These are phyloP conservation scores for Arthroderma uncinatum DNA, from an alignment of 2,329 filamentous ascomycete species.

Conservation along the genomic window DNA sequence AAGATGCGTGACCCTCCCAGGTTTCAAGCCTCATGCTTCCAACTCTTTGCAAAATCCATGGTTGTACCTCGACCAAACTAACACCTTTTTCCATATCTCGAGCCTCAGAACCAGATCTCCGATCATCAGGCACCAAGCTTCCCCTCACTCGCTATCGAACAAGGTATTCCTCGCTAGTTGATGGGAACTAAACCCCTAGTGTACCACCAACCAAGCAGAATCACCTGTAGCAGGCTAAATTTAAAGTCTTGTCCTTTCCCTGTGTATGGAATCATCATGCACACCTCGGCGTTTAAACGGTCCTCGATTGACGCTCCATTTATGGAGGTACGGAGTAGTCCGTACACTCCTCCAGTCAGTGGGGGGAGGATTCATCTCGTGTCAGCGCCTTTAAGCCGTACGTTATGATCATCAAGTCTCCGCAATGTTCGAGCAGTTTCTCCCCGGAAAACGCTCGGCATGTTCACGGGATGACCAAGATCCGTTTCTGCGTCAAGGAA, in stretches of 20 bases:
- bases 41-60: neutral
- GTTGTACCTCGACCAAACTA: neutral
- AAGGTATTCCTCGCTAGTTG: neutral
- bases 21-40: neutral
- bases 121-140: slow-evolving; percentile 5
- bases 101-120: slow-evolving; percentile 2
- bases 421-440: neutral
- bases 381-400: neutral
- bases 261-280: neutral
- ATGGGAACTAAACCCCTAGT: neutral
- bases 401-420: slow-evolving; percentile 1
- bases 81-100: neutral
- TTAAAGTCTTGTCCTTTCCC: neutral
- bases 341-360: too few relatives aligned
- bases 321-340: neutral
- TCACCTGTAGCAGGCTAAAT: neutral
- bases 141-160: neutral
- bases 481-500: neutral
- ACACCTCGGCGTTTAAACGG: neutral
- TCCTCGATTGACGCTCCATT: neutral
- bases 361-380: neutral
- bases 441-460: neutral
- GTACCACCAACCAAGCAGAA: neutral
- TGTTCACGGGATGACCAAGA: neutral
- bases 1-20: neutral